Percentiles rank a stretch among this genome's conserved stretches.
phyloP scores from a whole-genome alignment of 2,329 filamentous ascomycete species.

The Pleurostoma richardsiae region DNA sequence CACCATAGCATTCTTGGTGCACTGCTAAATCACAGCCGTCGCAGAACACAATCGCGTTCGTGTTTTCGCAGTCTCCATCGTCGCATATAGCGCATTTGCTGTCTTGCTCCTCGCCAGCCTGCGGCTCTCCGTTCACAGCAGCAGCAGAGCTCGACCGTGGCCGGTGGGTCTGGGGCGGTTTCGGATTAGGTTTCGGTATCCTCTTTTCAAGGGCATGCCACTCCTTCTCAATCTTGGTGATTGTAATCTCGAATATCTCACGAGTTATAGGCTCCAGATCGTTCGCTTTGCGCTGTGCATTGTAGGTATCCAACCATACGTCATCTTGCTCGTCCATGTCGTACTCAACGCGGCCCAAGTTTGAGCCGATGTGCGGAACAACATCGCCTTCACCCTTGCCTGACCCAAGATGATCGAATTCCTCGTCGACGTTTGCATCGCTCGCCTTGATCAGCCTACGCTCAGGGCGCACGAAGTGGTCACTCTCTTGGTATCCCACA shows the following conservation, averaged over 20 bases:
- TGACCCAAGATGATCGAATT: constrained; percentile 40
- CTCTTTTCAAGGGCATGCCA: constrained; percentile 95
- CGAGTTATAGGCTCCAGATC: constrained; percentile 81
- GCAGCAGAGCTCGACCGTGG: constrained; percentile 91
- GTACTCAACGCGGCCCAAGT: constrained; percentile 85
- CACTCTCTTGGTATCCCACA: constrained; percentile 92
- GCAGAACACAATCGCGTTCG: constrained; percentile 98
- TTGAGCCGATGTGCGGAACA: constrained; percentile 34
- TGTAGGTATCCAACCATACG: constrained; percentile 86
- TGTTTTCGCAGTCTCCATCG: constrained; percentile 98
- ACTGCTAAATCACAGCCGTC: constrained; percentile 97
- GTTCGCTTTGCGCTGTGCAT: constrained; percentile 67
- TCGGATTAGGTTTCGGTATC: constrained; percentile 95
- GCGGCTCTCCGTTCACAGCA: constrained; percentile 89
- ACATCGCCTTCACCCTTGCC: constrained; percentile 54
- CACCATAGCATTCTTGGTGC: constrained; percentile 97
- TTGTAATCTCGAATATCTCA: constrained; percentile 93
- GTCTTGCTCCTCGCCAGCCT: constrained; percentile 87
- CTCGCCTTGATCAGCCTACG: constrained; percentile 62
- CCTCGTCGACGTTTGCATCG: constrained; percentile 56
- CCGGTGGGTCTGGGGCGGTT: constrained; percentile 89
- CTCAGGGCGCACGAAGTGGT: constrained; percentile 77
- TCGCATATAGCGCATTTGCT: constrained; percentile 97
- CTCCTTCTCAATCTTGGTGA: constrained; percentile 98
- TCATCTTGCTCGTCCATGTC: constrained; percentile 99